Base-by-base conservation (phyloP, 345 rosid genomes). In the Cardamine chenopodiifolia region DNA sequence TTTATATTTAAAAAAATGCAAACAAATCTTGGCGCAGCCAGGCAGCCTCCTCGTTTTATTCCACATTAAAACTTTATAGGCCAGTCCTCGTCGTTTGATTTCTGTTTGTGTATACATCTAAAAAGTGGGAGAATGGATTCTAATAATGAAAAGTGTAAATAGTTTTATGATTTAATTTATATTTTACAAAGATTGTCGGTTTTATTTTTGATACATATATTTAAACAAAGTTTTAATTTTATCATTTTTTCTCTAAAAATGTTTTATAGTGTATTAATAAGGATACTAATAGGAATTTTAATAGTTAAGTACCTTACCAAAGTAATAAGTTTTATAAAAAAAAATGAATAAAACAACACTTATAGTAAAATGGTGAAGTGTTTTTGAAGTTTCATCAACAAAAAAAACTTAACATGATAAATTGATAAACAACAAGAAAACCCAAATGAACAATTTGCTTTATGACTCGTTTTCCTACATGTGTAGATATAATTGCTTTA, bases 41-140 rank as follows among this genome's bases (percentile, higher is more conserved):
- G 14, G 49, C 66, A 71, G 69, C 70, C 70, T 42, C 60, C 66
- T 57, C 61, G 22, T 19, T 23, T 66, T 56, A 66, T 66, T 74
- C 61, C 17, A 42, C 60, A 56, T 7, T 11, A 31, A 40, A 54
- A 26, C 25, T 70, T 15, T 63, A 22, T 25, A 56, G 15, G 18
- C 37, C 11, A 65, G 56, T 22, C 31, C 56, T 73, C 64, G n/a
- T n/a, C n/a, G n/a, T n/a, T 54, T 44, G 25, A 34, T 54, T 20
- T 53, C 11, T 72, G 29, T 39, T 28, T 62, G 7, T 8, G 14
- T 34, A 9, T 55, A 39, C 32, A 44, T 25, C 37, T 17, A 2
- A 19, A 52, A 61, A 13, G 20, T 13, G 31, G 32, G 14, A 19
- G 39, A 62, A 4, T 52, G 22, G 12, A n/a, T 18, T 18, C 40